Conservation (phyloP, 768 basidiomycete species). For the Nidula microcarpa region DNA sequence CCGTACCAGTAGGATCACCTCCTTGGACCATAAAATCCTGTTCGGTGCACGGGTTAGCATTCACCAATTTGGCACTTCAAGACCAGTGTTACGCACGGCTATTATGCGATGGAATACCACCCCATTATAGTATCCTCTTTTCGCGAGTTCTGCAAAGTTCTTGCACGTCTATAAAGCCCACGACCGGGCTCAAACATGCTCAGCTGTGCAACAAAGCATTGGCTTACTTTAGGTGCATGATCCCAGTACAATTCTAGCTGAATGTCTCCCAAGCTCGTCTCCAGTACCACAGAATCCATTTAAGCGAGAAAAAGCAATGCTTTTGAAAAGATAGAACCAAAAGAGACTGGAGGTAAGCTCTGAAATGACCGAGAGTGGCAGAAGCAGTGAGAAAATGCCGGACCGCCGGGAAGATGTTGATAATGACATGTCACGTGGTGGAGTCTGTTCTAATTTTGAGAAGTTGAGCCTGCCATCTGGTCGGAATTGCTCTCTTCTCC, state of each 20-base stretch:
- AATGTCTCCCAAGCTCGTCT: slow-evolving; percentile 84
- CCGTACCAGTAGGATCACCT: slow-evolving; percentile 95
- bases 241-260: slow-evolving; percentile 91
- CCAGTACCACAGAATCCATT: slow-evolving; percentile 65
- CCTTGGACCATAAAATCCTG: slow-evolving; percentile 98
- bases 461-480: too few relatives aligned
- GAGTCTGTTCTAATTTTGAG: too few relatives aligned
- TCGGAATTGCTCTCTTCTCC: background rate
- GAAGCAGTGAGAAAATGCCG: too few relatives aligned
- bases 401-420: too few relatives aligned
- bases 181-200: background rate
- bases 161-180: slow-evolving; percentile 70
- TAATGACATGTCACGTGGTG: too few relatives aligned
- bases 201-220: slow-evolving; percentile 5
- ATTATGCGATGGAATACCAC: slow-evolving; percentile 92
- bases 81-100: slow-evolving; percentile 43
- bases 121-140: slow-evolving; percentile 89
- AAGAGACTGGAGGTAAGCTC: background rate
- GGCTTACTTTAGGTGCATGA: slow-evolving; percentile 72
- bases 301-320: background rate
- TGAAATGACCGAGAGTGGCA: background rate
- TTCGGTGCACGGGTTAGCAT: background rate
- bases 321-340: background rate
- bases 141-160: slow-evolving; percentile 92
- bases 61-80: background rate